Percentiles rank a stretch among this genome's conserved stretches.
Conservation (phyloP, 2,329 filamentous ascomycete species). For the Penicillium sp. region DNA sequence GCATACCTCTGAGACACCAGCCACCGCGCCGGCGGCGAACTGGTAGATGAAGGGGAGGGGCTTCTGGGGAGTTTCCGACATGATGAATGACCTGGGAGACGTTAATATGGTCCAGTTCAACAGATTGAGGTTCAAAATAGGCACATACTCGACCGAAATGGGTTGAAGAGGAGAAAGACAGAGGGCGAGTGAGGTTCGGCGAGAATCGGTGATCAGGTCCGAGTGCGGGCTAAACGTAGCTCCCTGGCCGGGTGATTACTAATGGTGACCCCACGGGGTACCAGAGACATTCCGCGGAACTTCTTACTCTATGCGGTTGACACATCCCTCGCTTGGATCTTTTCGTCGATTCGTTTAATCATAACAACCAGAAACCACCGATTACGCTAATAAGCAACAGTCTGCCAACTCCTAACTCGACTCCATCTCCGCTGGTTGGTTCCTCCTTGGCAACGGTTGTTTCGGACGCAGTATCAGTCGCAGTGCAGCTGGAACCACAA, state of each 20-base stretch:
- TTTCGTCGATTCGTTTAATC: background rate
- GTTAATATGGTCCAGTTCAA: conserved; percentile 3
- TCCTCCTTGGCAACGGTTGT: conserved; percentile 49
- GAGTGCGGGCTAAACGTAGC: conserved; percentile 6
- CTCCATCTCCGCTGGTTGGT: conserved; percentile 13
- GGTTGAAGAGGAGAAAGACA: conserved; percentile 3
- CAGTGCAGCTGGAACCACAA: conserved; percentile 74
- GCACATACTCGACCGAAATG: conserved; percentile 5
- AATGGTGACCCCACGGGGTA: conserved; percentile 14
- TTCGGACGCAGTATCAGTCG: conserved; percentile 54
- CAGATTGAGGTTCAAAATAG: background rate
- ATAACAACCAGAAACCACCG: conserved; percentile 1
- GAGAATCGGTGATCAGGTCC: conserved; percentile 20
- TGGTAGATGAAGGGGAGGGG: conserved; percentile 92
- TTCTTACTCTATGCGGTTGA: background rate
- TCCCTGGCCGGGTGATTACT: conserved; percentile 5
- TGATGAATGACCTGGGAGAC: conserved; percentile 42
- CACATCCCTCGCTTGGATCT: background rate
- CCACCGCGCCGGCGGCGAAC: conserved; percentile 93
- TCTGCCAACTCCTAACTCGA: background rate
- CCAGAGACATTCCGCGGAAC: background rate
- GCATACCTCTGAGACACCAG: conserved; percentile 93
- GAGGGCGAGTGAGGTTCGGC: conserved; percentile 18
- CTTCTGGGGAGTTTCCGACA: conserved; percentile 64
- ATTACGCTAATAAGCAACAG: conserved; percentile 7